Evolutionary conservation across 1,284 basidiomycete species (phyloP), one percentile per base, ranked within the genome.

Genomic region (Exsudoporus floridanus): DNA sequence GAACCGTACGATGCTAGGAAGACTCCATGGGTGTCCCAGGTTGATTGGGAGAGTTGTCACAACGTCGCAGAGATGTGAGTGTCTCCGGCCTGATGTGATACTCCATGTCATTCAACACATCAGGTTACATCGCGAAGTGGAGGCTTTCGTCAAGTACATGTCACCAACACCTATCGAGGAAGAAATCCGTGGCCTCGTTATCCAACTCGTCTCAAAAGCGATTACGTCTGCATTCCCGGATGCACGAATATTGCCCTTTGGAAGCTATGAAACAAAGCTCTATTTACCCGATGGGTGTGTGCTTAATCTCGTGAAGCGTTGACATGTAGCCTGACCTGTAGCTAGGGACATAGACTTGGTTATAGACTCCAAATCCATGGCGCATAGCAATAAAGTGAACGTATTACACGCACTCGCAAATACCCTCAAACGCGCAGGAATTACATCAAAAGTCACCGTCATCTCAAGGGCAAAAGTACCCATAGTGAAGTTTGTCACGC

Each of bases 221-320:
- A 80, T 98, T 43, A 75, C 73, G 14, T 68, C 73, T 19, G 71
- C 77, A 23, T 98, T 92, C 75, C 81, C 85, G 0, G 92, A 96
- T 61, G 93, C 94, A 9, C 73, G 82, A 36, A 88, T 98, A 6
- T 73, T 83, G 50, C 88, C 94, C 0, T 99, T 99, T 70, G 96
- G 96, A 16, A 94, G 90, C 63, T 97, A 90, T 68, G 88, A 91
- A 65, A 99, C 96, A 10, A 92, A 94, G 65, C 76, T 99, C 25
- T 99, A 99, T 70, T 79, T 99, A 13, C 96, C 96, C 2, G 78
- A 83, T 56, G 96, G 94, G 94, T 95, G 68, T 64, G 87, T 75
- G 33, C 31, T 33, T 43, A 31, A 39, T 34, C 0, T 19, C 27
- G 7, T 33, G 7, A 30, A 23, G 14, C 18, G 14, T 41, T 30